Evolutionary conservation across 352 stramenopile genomes (phyloP), one percentile per base, ranked within the genome.

Genomic region (Globisporangium nagaii): DNA sequence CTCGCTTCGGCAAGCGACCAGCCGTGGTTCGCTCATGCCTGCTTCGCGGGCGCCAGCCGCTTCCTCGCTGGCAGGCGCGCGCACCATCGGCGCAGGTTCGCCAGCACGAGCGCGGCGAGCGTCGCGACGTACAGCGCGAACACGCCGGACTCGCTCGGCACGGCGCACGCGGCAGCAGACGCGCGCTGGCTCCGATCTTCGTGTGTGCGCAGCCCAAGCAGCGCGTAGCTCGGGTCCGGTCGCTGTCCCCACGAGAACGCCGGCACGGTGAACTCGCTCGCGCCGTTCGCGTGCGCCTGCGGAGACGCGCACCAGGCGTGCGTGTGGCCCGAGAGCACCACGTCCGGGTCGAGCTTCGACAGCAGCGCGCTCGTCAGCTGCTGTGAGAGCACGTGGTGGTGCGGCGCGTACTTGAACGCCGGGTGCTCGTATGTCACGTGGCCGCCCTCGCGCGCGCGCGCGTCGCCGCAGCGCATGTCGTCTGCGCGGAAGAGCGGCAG

Each of bases 351-450:
- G 15, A 90, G 30, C 31, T 68, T 83, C 8, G 37, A 17, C 4
- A 93, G 62, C 35, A 93, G 55, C 47, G 75, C 55, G n/a, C 43
- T 19, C 5, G 82, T 88, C 10, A 93, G 51, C 36, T 58, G 44
- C 20, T 60, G 58, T 1, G 82, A 90, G 11, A 93, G 69, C 39
- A 93, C 78, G 56, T 93, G 79, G 53, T 88, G 66, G 54, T 86
- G 72, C 20, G 56, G 60, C 30, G 72, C 56, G 63, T 93, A 93
- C 47, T 54, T 51, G 50, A 88, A 90, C 17, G 56, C 66, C 5
- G 82, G 82, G 37, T 82, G 66, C 58, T 90, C 79, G 65, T 90
- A 93, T n/a, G 82, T 93, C 36, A 89, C 61, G 49, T 90, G 79
- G n/a, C 77, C 82, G 2, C 56, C 32, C 41, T 92, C 79, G 4